Evolutionary conservation across 495 filamentous ascomycete genomes (phyloP).

Genomic region (Talaromyces trachyspermus): DNA sequence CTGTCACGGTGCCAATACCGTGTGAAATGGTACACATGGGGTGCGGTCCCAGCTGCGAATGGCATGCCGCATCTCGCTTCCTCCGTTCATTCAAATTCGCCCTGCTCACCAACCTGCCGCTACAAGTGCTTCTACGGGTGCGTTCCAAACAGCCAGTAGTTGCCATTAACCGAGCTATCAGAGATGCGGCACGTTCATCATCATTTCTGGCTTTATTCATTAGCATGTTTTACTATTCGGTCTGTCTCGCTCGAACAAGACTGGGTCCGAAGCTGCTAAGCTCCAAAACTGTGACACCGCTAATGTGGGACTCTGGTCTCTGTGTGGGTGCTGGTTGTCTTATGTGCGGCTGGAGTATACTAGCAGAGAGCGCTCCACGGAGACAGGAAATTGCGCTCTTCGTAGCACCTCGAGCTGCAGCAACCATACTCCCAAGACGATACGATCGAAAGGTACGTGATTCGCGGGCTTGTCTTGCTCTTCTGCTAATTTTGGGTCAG

Average conservation of each 20-base stretch:
- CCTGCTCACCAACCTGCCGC: slow-evolving; percentile 71
- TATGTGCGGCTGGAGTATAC: slow-evolving; percentile 78
- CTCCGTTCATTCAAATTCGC: slow-evolving; percentile 64
- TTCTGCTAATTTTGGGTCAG: slow-evolving; percentile 24
- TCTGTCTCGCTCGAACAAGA: slow-evolving; percentile 76
- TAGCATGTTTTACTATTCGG: slow-evolving; percentile 76
- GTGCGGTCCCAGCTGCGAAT: slow-evolving; percentile 67
- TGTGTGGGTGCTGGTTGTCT: slow-evolving; percentile 71
- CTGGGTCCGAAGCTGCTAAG: slow-evolving; percentile 65
- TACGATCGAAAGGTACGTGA: slow-evolving; percentile 55
- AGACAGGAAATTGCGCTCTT: slow-evolving; percentile 78
- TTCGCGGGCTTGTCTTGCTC: background rate
- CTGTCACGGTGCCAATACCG: slow-evolving; percentile 64
- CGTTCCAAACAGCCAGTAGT: slow-evolving; percentile 40
- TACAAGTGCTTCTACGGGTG: slow-evolving; percentile 62
- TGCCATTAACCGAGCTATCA: slow-evolving; percentile 39
- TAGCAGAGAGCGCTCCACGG: slow-evolving; percentile 61
- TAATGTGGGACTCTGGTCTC: slow-evolving; percentile 60
- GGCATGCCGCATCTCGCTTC: slow-evolving; percentile 67
- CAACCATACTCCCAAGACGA: slow-evolving; percentile 64
- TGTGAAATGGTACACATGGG: slow-evolving; percentile 89
- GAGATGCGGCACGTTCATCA: slow-evolving; percentile 64
- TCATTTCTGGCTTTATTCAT: slow-evolving; percentile 80
- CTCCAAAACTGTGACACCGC: slow-evolving; percentile 42
- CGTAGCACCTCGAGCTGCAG: slow-evolving; percentile 76